Base-by-base conservation (phyloP, 2,329 filamentous ascomycete species). In the Fusarium sp. region DNA sequence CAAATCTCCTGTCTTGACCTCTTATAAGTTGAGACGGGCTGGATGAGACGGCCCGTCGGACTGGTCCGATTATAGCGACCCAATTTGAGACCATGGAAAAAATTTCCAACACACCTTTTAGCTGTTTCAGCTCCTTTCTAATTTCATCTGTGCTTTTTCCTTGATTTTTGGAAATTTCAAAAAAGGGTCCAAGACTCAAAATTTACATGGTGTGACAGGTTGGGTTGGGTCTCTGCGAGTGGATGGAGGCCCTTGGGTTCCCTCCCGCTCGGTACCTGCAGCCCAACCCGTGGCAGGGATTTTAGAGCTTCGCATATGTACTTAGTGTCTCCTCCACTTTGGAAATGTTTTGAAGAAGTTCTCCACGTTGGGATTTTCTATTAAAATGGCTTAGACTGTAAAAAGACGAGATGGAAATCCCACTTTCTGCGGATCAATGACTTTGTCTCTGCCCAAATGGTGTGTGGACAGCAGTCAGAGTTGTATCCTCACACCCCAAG, bases 241-340 rank as follows among this genome's bases (percentile, higher is more conserved):
- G 59, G 61, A 58, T 59, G 50, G 60, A n/a, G 57, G 35, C 53
- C 50, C 50, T 74, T 75, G 66, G 72, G 72, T 71, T 75, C 70
- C 69, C 72, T 75, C 65, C 69, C 65, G 57, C 39, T 65, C 65
- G 55, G 72, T 75, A 75, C 72, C 72, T 75, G 72, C 72, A 75
- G 72, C 72, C 72, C 72, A 75, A 75, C 66, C 59, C 44, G 48
- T 65, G 53, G 60, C 62, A 75, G 57, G 72, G 72, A 26, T 26
- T 61, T 36, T 62, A 57, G 50, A 69, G 60, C 68, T 53, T 68
- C 33, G 39, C 30, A 31, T 55, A 30, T 56, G 45, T 50, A n/a
- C n/a, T n/a, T n/a, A 63, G 59, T 61, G 47, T 48, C 48, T 73
- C 71, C 51, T 65, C 71, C 63, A 74, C 71, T 54, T 55, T 62